A percentile compares a stretch with the other conserved stretches of the same genome.
Evolutionary conservation across 163 green algal species (phyloP).

Genomic region (Scenedesmus sp.): DNA sequence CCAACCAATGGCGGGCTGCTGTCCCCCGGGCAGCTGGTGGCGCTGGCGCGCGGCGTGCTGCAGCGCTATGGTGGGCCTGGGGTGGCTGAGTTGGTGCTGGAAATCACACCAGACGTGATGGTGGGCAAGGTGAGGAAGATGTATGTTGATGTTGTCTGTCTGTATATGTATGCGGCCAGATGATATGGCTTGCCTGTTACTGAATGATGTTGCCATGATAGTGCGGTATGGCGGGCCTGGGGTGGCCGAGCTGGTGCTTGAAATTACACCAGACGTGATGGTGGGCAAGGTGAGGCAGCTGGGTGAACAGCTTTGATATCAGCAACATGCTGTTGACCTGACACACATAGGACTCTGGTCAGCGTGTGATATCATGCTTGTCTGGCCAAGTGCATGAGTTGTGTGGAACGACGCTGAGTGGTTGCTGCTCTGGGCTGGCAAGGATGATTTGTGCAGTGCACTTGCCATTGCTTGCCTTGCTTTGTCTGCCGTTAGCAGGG

Average conservation of each 20-base stretch:
- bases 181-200: background rate
- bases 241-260: slow-evolving; percentile 34
- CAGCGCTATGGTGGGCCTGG: slow-evolving; percentile 11
- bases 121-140: slow-evolving; percentile 35
- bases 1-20: slow-evolving; percentile 49
- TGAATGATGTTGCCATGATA: background rate
- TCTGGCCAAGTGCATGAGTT: too few species aligned
- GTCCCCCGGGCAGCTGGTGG: slow-evolving; percentile 48
- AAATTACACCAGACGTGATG: background rate
- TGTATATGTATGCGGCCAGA: background rate
- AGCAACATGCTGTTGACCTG: too few species aligned
- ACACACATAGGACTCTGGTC: too few species aligned
- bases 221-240: slow-evolving; percentile 18
- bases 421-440: too few species aligned
- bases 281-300: background rate
- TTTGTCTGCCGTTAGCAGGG: too few species aligned
- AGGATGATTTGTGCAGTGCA: too few species aligned
- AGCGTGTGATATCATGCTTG: too few species aligned
- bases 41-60: slow-evolving; percentile 8
- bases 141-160: background rate
- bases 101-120: slow-evolving; percentile 37
- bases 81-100: slow-evolving; percentile 38
- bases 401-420: too few species aligned
- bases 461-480: too few species aligned
- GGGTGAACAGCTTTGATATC: too few species aligned